These are phyloP conservation scores for Penicillium sp. DNA, from an alignment of 2,329 filamentous ascomycete species.

Conservation along the genomic window DNA sequence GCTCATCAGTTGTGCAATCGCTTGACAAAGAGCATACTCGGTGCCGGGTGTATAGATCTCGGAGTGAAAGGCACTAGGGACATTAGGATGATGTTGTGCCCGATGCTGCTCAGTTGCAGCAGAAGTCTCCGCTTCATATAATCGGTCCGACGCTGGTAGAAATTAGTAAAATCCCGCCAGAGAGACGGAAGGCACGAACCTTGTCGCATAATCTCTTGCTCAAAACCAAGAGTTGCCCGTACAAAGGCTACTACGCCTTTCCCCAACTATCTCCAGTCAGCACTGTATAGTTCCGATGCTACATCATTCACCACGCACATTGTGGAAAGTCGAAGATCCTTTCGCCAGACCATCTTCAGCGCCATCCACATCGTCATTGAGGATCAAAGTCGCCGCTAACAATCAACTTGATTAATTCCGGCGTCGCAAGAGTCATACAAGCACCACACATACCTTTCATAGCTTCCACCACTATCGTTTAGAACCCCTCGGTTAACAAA, in stretches of 20 bases:
- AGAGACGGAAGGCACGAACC: slow-evolving; percentile 36
- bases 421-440: neutral
- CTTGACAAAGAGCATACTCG: slow-evolving; percentile 78
- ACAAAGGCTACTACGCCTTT: slow-evolving; percentile 78
- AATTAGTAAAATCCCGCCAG: slow-evolving; percentile 2
- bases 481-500: slow-evolving; percentile 18
- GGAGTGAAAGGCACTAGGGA: slow-evolving; percentile 49
- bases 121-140: slow-evolving; percentile 68
- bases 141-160: slow-evolving; percentile 56
- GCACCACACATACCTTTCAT: slow-evolving; percentile 37
- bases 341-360: slow-evolving; percentile 68
- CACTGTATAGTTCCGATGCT: neutral
- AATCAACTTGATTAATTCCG: slow-evolving; percentile 1
- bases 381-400: slow-evolving; percentile 63
- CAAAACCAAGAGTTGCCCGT: slow-evolving; percentile 78
- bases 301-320: slow-evolving; percentile 41
- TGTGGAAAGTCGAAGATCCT: slow-evolving; percentile 80
- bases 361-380: slow-evolving; percentile 83
- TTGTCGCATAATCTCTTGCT: slow-evolving; percentile 84
- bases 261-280: slow-evolving; percentile 53
- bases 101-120: slow-evolving; percentile 71
- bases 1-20: slow-evolving; percentile 81
- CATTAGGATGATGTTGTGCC: slow-evolving; percentile 58
- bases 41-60: slow-evolving; percentile 74
- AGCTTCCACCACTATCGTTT: slow-evolving; percentile 36